Base-by-base conservation (phyloP, 495 filamentous ascomycete species). In the Tetracladium marchalianum region DNA sequence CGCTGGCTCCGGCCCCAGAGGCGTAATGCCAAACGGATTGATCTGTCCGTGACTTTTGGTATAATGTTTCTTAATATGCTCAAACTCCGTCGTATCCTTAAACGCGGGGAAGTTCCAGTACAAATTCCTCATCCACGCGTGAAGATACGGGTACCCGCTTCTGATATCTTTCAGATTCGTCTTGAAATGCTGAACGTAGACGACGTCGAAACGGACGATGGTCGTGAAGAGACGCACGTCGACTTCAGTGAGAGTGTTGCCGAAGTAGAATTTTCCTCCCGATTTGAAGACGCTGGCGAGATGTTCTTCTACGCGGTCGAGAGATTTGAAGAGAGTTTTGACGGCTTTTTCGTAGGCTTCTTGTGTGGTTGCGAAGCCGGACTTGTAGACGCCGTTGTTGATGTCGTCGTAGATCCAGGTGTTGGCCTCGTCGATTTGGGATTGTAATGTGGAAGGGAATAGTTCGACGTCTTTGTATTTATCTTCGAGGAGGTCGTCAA, bases 121-220 rank as follows among this genome's bases (percentile, higher is more conserved):
- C 37, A 89, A 55, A 41, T 71, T 63, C 47, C 76, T 64, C 42
- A 85, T 65, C 83, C 85, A 89, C 11, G 65, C 64, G 53, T 88
- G 73, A 19, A 88, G 62, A 4, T 62, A 63, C 32, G 85, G 85
- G 58, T 87, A 89, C 38, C 82, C 87, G 17, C 75, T 78, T 2
- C 89, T 66, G 46, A 95, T 93, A 65, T 87, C 86, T 7, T 80
- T 72, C 34, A 94, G 62, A 60, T 95, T 95, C 59, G 84, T 89
- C 69, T 94, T 94, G 71, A 95, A 95, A 63, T 93, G 86, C 71
- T 92, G 87, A 4, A 93, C 87, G 55, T 95, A 95, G 35, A 92
- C 85, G 11, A 77, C 71, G 55, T 95, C 88, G 65, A 95, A 95
- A 31, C 88, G 77, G 46, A 90, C 66, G 39, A 94, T 81, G 5